Evolutionary conservation across 2,329 filamentous ascomycete species (phyloP).

Genomic region (Xylaria arbuscula): DNA sequence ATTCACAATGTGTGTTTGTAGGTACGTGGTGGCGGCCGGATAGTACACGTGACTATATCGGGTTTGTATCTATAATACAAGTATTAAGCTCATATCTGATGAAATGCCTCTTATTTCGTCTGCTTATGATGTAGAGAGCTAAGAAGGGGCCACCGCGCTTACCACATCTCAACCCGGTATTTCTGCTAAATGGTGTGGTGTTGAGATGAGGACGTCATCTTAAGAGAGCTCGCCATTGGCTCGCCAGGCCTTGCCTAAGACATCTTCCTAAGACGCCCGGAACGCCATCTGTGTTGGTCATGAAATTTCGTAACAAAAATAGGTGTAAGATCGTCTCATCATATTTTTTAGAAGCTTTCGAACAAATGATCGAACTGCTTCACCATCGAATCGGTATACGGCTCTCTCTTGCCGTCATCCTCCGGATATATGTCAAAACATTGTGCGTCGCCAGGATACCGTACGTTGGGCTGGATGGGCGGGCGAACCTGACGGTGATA

Average conservation of each 20-base stretch:
- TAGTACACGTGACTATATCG: conserved; percentile 15
- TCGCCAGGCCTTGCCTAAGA: neutral
- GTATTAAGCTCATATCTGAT: conserved; percentile 2
- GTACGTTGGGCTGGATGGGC: conserved; percentile 80
- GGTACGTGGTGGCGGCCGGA: neutral
- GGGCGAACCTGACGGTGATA: conserved; percentile 72
- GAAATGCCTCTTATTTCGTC: neutral
- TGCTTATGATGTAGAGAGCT: neutral
- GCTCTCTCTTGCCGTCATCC: conserved; percentile 72
- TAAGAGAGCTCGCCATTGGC: conserved; percentile 11
- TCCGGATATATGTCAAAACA: conserved; percentile 89
- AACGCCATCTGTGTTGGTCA: neutral
- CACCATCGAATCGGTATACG: conserved; percentile 76
- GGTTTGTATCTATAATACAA: conserved; percentile 26
- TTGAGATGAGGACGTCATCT: conserved; percentile 24
- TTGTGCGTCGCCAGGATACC: conserved; percentile 77
- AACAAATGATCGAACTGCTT: conserved; percentile 78
- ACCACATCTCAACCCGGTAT: conserved; percentile 17
- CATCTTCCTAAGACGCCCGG: neutral
- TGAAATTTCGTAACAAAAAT: conserved; percentile 5
- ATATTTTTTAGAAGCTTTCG: conserved; percentile 69
- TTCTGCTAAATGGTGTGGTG: neutral
- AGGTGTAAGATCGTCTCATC: conserved; percentile 30
- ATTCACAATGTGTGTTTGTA: neutral
- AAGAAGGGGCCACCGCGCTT: conserved; percentile 6